These are phyloP conservation scores for Pyrrhoderma noxium DNA, from an alignment of 1,284 basidiomycete species.

Conservation along the genomic window DNA sequence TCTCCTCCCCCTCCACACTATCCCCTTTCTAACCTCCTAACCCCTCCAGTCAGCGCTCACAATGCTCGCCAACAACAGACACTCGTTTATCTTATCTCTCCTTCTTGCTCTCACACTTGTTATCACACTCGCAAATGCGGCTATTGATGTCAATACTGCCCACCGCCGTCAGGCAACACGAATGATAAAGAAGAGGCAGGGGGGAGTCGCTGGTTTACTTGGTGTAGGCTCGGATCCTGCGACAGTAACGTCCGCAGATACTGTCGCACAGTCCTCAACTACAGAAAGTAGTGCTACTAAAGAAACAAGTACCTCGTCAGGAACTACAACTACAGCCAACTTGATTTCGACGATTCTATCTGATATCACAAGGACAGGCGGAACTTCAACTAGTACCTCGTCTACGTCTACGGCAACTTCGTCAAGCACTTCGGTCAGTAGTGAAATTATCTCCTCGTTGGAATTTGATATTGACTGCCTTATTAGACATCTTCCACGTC, in stretches of 20 bases:
- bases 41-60: background rate
- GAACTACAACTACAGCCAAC: background rate
- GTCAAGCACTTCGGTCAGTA: background rate
- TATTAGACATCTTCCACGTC: slow-evolving; percentile 11
- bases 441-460: slow-evolving; percentile 17
- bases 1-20: background rate
- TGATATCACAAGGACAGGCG: background rate
- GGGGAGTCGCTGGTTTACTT: slow-evolving; percentile 24
- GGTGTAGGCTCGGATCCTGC: slow-evolving; percentile 12
- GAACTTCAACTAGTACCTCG: background rate
- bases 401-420: slow-evolving; percentile 18
- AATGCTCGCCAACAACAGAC: slow-evolving; percentile 38
- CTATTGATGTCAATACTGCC: slow-evolving; percentile 21
- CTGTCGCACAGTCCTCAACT: background rate
- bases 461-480: background rate
- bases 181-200: slow-evolving; percentile 55
- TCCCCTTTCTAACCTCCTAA: background rate
- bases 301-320: background rate
- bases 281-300: background rate
- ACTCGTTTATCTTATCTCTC: slow-evolving; percentile 36
- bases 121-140: slow-evolving; percentile 38
- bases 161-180: slow-evolving; percentile 57
- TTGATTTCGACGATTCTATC: background rate
- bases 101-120: slow-evolving; percentile 40
- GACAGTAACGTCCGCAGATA: background rate